Percentiles rank a stretch among this genome's conserved stretches.
Conservation (phyloP, 768 basidiomycete species). For the Tricholoma bakamatsutake region DNA sequence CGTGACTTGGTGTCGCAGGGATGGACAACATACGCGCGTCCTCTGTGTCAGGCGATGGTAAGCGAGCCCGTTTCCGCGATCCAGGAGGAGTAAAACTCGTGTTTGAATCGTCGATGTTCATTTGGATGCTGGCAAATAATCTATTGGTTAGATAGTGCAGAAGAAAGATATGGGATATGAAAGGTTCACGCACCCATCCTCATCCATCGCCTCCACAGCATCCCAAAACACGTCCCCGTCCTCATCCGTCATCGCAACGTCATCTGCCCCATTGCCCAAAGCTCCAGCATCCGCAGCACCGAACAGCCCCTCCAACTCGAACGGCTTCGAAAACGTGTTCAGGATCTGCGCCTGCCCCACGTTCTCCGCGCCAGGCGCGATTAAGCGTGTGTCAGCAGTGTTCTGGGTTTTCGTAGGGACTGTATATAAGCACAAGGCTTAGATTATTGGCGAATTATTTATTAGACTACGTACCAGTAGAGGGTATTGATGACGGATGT, state of each 20-base stretch:
- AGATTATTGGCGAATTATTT: not conserved
- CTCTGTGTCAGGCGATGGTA: slow-evolving; percentile 28
- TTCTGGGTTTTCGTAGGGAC: slow-evolving; percentile 20
- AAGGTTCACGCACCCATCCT: slow-evolving; percentile 29
- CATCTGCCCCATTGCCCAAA: slow-evolving; percentile 43
- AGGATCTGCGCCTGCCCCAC: slow-evolving; percentile 82
- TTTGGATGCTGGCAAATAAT: slow-evolving; percentile 18
- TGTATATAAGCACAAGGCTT: slow-evolving; percentile 2
- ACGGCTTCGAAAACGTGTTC: slow-evolving; percentile 64
- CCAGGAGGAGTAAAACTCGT: slow-evolving; percentile 17
- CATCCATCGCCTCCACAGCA: slow-evolving; percentile 37
- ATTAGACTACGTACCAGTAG: slow-evolving; percentile 28
- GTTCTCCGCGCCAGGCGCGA: slow-evolving; percentile 71
- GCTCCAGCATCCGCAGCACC: slow-evolving; percentile 78
- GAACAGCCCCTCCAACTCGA: slow-evolving; percentile 76
- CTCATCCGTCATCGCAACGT: slow-evolving; percentile 41
- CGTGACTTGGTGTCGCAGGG: slow-evolving; percentile 17
- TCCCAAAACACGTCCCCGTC: slow-evolving; percentile 37
- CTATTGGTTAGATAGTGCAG: not conserved
- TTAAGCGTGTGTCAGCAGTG: slow-evolving; percentile 22
- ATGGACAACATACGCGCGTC: slow-evolving; percentile 10
- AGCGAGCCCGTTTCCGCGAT: slow-evolving; percentile 34
- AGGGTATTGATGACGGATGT: slow-evolving; percentile 73
- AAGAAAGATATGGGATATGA: slow-evolving; percentile 16
- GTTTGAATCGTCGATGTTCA: slow-evolving; percentile 28